Conservation (phyloP, 2,329 filamentous ascomycete genomes). For the Xylaria sp. region DNA sequence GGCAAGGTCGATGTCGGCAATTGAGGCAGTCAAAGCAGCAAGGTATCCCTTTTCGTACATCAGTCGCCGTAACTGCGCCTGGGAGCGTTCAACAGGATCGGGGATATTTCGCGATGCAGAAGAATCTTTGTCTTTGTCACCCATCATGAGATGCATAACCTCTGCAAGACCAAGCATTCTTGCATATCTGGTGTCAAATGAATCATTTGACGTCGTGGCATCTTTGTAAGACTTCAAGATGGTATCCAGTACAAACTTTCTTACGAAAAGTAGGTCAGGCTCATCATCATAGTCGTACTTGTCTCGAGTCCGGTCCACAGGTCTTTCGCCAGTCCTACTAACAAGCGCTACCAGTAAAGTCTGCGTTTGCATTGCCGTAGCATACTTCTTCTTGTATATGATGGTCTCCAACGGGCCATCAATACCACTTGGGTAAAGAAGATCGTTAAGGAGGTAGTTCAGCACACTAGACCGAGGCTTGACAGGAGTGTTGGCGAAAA, state of each 20-base stretch:
- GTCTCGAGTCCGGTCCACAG: conserved; percentile 51
- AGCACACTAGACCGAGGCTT: conserved; percentile 89
- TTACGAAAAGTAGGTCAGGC: conserved; percentile 80
- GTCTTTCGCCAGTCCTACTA: conserved; percentile 76
- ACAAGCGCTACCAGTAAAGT: conserved; percentile 82
- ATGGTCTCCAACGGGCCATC: conserved; percentile 68
- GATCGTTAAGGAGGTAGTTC: conserved; percentile 83
- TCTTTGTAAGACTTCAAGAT: conserved; percentile 89
- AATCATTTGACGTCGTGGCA: conserved; percentile 70
- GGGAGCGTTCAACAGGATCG: conserved; percentile 49
- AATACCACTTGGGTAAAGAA: conserved; percentile 59
- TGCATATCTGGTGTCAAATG: conserved; percentile 79
- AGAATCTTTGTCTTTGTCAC: conserved; percentile 62
- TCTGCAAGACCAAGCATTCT: conserved; percentile 83
- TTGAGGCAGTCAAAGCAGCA: conserved; percentile 78
- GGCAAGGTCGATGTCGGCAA: conserved; percentile 92
- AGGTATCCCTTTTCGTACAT: conserved; percentile 99
- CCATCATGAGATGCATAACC: conserved; percentile 88
- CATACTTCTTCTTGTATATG: conserved; percentile 73
- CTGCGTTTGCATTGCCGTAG: conserved; percentile 81
- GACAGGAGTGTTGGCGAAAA: conserved; percentile 79
- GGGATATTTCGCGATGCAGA: conserved; percentile 34
- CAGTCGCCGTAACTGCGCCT: conserved; percentile 79
- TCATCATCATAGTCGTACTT: conserved; percentile 69
- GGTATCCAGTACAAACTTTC: conserved; percentile 91